These are phyloP conservation scores for Lizanozyma gosingica DNA, from an alignment of 1,139 yeast genomes.

Conservation along the genomic window DNA sequence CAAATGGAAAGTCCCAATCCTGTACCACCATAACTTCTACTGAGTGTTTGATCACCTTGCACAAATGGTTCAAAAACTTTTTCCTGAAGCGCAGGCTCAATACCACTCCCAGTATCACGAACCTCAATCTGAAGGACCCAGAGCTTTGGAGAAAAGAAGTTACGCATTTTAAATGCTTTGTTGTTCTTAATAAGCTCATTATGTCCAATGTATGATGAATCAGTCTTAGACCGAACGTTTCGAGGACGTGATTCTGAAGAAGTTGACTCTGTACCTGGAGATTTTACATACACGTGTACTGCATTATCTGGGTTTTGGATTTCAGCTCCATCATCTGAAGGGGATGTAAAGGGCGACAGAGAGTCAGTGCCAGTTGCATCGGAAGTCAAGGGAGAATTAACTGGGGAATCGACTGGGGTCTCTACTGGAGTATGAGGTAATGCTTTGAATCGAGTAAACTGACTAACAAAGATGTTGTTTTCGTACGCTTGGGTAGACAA, in stretches of 20 bases:
- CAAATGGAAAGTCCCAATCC: slow-evolving; percentile 93
- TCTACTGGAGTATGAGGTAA: slow-evolving; percentile 14
- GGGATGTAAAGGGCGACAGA: neutral
- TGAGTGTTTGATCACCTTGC: slow-evolving; percentile 92
- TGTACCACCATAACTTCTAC: slow-evolving; percentile 90
- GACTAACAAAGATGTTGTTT: slow-evolving; percentile 43
- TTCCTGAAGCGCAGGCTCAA: slow-evolving; percentile 67
- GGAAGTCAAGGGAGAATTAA: neutral
- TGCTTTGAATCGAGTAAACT: slow-evolving; percentile 27
- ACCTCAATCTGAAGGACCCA: slow-evolving; percentile 73
- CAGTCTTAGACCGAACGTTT: neutral
- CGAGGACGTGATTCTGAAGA: neutral
- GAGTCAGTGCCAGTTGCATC: neutral
- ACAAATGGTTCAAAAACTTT: slow-evolving; percentile 92
- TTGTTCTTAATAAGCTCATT: slow-evolving; percentile 20
- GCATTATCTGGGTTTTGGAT: neutral
- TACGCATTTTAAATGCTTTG: slow-evolving; percentile 27
- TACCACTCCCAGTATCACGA: slow-evolving; percentile 89
- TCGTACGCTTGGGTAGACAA: slow-evolving; percentile 47
- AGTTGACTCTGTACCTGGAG: neutral
- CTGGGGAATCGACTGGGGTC: slow-evolving; percentile 7
- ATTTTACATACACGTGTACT: neutral
- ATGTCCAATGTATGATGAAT: slow-evolving; percentile 1
- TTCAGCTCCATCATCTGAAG: neutral
- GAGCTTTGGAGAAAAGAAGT: slow-evolving; percentile 30